Evolutionary conservation across 1,284 basidiomycete species (phyloP), one percentile per base, ranked within the genome.

Genomic region (Leccinum glutinopallens): DNA sequence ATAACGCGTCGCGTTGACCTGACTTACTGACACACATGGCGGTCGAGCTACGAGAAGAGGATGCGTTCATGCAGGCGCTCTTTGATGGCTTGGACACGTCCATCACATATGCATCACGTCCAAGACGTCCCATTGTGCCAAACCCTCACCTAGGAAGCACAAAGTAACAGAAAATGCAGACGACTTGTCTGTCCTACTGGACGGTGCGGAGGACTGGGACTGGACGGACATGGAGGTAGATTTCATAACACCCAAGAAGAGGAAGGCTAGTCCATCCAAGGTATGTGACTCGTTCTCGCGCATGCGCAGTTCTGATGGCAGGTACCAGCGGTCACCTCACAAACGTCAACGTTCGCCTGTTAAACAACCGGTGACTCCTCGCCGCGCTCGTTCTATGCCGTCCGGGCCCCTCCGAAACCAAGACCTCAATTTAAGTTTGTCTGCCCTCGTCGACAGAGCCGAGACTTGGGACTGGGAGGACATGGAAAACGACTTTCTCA

Each of bases 171-270:
- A 70, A 9, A 8, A 58, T 62, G 64, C 2, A 3, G 41, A 58
- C 37, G 80, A 85, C 63, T 69, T 84, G 54, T 62, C 71, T 6
- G 68, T 74, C 12, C 77, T 87, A 12, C 71, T 86, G 10, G 80
- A 86, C 58, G 87, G 85, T 1, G 84, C 83, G 1, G 86, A 87
- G 63, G 69, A 67, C 46, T 80, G 80, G 86, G 83, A 87, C 64
- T 83, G 84, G 80, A 76, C 81, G 41, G 82, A 80, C 63, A 78
- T 79, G 71, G 72, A 77, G 39, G 65, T 62, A 0, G 74, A 77
- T 33, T 75, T 79, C 29, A 60, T 80, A n/a, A 77, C 79, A 37
- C 80, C 82, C 13, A 77, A 80, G 62, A 81, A 80, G 65, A 67
- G 60, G 37, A 8, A 35, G 0, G 69, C 74, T 8, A 72, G 61